Evolutionary conservation across 176 grass and related monocot genomes (phyloP), one percentile per base, ranked within the genome.

Genomic region (Saccharum spontaneum): DNA sequence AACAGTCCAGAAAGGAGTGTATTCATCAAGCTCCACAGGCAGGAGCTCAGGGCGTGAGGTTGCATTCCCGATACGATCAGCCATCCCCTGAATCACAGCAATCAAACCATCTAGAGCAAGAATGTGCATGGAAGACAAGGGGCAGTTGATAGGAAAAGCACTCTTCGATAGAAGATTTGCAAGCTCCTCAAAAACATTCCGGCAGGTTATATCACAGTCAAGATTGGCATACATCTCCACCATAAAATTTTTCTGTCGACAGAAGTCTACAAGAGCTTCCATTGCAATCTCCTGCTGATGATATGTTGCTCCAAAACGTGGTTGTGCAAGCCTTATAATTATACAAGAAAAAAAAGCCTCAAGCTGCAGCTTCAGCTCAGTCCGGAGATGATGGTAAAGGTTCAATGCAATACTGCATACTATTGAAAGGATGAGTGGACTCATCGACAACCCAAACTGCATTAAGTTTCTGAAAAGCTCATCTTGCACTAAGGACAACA

Each of bases 221-320:
- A 99, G 91, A 88, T 99, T 99, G 68, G 97, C 97, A 61, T 94
- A 99, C 97, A 99, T 94, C 71, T 99, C 97, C 44, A 94, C 92
- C 94, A 99, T 99, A 84, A 99, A 99, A 15, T 79, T 89, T 73
- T 81, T 94, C 86, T 97, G 97, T 17, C 79, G 84, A 79, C 94
- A 99, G 84, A 99, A 97, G 54, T 97, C 97, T 30, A 99, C 94
- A 83, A 99, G 89, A 79, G 94, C 84, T 92, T 99, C 97, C 97
- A 97, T 99, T 20, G 91, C 90, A 59, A 94, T 94, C 86, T 99
- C 97, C 79, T 97, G 97, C 85, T 99, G 97, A 88, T 94, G 91
- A 67, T 89, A 99, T 43, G 89, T 91, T 60, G 90, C 91, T 69
- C 97, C 97, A 79, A 92, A 99, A 43, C 94, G 94, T 72, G 90